phyloP scores from a whole-genome alignment of 164 flowering plant genomes.

The Litsea cubeba region DNA sequence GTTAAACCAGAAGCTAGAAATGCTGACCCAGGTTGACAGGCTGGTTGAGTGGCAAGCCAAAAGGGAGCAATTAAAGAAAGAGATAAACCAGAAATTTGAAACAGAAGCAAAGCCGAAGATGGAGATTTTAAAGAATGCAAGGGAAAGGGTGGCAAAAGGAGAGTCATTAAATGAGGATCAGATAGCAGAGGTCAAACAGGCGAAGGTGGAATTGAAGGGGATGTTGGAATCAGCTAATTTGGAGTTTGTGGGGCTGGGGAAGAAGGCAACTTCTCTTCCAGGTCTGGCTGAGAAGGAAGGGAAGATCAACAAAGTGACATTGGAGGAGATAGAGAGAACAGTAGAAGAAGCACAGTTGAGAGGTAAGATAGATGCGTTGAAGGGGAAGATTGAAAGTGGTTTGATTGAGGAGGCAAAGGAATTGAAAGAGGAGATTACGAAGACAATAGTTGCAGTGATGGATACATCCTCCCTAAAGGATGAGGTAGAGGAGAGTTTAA shows the following conservation, averaged over 20 bases:
- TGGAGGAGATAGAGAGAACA: constrained; percentile 24
- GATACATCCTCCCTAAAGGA: constrained; percentile 24
- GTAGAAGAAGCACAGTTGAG: constrained; percentile 20
- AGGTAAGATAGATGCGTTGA: constrained; percentile 30
- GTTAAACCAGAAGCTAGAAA: constrained; percentile 20
- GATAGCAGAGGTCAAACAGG: constrained; percentile 16
- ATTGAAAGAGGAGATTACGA: constrained; percentile 32
- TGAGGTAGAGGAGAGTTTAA: constrained; percentile 22
- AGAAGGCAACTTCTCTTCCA: constrained; percentile 18
- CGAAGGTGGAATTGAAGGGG: constrained; percentile 21
- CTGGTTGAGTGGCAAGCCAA: constrained; percentile 21
- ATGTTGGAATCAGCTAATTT: constrained; percentile 28
- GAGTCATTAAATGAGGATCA: constrained; percentile 24
- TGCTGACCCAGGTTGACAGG: constrained; percentile 21
- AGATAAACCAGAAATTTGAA: constrained; percentile 28
- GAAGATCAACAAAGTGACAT: constrained; percentile 22
- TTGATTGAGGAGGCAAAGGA: constrained; percentile 19
- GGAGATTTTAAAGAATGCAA: constrained; percentile 22
- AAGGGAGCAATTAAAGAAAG: constrained; percentile 21
- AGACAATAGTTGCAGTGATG: constrained; percentile 23
- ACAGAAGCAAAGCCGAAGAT: constrained; percentile 24
- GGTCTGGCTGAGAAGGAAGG: constrained; percentile 20
- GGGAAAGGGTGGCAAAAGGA: constrained; percentile 23
- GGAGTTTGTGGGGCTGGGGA: constrained; percentile 24
- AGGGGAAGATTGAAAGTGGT: constrained; percentile 21